Conservation (phyloP, 2,329 filamentous ascomycete species). For the Tolypocladium guangdongense region DNA sequence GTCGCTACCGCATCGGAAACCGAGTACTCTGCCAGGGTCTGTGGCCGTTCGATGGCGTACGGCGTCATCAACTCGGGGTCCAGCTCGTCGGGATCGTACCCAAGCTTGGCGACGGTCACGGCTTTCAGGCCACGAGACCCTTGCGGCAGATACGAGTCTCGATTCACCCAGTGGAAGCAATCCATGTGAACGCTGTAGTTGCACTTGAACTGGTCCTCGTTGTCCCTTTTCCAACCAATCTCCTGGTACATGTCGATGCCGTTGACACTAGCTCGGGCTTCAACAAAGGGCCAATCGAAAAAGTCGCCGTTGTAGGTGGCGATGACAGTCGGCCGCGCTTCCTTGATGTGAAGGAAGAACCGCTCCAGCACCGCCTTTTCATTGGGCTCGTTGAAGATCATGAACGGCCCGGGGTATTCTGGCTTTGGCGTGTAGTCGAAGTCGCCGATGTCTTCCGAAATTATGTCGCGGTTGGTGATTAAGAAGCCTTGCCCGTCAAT, state of each 20-base stretch:
- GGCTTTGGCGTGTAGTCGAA: slow-evolving; percentile 98
- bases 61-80: slow-evolving; percentile 97
- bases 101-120: slow-evolving; percentile 93
- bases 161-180: slow-evolving; percentile 97
- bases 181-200: slow-evolving; percentile 98
- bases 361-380: slow-evolving; percentile 80
- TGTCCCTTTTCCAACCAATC: slow-evolving; percentile 93
- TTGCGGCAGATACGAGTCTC: slow-evolving; percentile 95
- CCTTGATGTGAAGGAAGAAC: slow-evolving; percentile 93
- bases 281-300: slow-evolving; percentile 99
- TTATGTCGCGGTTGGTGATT: slow-evolving; percentile 95
- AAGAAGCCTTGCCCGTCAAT: slow-evolving; percentile 96
- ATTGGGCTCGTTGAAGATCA: slow-evolving; percentile 96
- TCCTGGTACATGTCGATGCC: slow-evolving; percentile 99
- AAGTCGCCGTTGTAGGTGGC: slow-evolving; percentile 99
- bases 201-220: slow-evolving; percentile 91
- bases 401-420: slow-evolving; percentile 89
- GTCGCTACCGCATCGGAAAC: slow-evolving; percentile 98
- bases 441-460: slow-evolving; percentile 92
- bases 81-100: slow-evolving; percentile 95
- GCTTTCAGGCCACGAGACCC: slow-evolving; percentile 95
- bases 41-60: slow-evolving; percentile 78
- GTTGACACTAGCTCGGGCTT: slow-evolving; percentile 81
- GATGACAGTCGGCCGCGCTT: slow-evolving; percentile 88
- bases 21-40: slow-evolving; percentile 93